Evolutionary conservation across 148 eudicot genomes (phyloP).

Genomic region (Fagopyrum tataricum): DNA sequence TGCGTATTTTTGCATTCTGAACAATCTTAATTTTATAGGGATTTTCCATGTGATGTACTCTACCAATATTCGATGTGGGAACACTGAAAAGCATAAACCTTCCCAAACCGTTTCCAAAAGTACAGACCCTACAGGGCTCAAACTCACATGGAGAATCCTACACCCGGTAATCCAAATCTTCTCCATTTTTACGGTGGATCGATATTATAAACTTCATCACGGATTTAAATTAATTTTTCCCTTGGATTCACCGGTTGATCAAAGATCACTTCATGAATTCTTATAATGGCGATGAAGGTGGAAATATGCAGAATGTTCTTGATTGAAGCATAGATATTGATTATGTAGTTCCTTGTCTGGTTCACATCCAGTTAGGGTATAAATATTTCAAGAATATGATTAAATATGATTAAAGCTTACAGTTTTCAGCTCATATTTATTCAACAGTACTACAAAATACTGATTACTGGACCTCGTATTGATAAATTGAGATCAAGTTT

Average conservation of each 20-base stretch:
- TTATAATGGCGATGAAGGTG: neutral
- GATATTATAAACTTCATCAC: neutral
- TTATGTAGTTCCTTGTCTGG: neutral
- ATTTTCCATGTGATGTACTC: neutral
- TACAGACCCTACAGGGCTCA: neutral
- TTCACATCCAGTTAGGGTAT: neutral
- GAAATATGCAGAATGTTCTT: neutral
- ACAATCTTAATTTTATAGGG: neutral
- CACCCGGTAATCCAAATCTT: neutral
- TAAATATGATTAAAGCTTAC: too few species aligned
- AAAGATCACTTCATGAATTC: neutral
- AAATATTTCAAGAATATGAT: too few species aligned
- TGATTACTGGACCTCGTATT: too few species aligned
- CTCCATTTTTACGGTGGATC: neutral
- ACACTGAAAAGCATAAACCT: neutral
- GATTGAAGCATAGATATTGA: too few species aligned
- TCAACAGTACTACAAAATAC: too few species aligned
- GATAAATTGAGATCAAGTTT: too few species aligned
- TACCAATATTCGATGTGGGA: neutral
- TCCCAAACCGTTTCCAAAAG: neutral
- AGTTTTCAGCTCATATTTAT: too few species aligned
- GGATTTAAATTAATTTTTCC: neutral
- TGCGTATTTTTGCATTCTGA: rapidly evolving
- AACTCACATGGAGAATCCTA: neutral
- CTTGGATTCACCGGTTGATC: neutral